Evolutionary conservation across 2,329 filamentous ascomycete genomes (phyloP).

Genomic region (Lachnellula cervina): DNA sequence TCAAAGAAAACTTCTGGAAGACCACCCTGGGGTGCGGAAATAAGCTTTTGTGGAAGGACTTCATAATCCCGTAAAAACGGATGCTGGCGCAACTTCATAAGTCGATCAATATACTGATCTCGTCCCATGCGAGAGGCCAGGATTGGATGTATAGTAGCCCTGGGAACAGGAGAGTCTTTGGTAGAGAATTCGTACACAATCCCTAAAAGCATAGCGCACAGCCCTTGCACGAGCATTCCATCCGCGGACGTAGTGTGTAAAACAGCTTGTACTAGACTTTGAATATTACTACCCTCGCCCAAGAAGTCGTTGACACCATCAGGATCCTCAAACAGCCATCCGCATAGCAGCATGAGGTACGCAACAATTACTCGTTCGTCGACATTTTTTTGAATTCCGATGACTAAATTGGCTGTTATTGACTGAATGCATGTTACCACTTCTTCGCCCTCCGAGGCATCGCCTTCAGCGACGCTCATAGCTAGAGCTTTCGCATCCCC

Average conservation of each 20-base stretch:
- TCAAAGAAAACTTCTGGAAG: conserved; percentile 84
- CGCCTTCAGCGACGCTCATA: conserved; percentile 81
- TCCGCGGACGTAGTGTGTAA: conserved; percentile 52
- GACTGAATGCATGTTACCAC: conserved; percentile 91
- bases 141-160: conserved; percentile 74
- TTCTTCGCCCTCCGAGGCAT: conserved; percentile 85
- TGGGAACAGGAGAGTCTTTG: conserved; percentile 87
- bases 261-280: conserved; percentile 73
- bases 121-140: conserved; percentile 73
- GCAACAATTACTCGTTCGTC: conserved; percentile 77
- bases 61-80: conserved; percentile 85
- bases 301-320: conserved; percentile 91
- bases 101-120: conserved; percentile 79
- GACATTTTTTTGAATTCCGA: conserved; percentile 67
- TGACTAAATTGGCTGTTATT: conserved; percentile 79
- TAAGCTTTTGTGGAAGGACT: conserved; percentile 67
- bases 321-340: conserved; percentile 89
- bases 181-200: conserved; percentile 96
- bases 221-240: conserved; percentile 68
- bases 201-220: conserved; percentile 80
- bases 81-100: conserved; percentile 72
- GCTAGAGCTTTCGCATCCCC: conserved; percentile 71
- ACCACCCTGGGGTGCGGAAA: conserved; percentile 45
- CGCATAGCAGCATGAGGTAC: conserved; percentile 82
- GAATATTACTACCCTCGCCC: conserved; percentile 86